Evolutionary conservation across 75 land plant genomes (phyloP), one percentile per base, ranked within the genome.

Genomic region (Selaginella tamariscina): DNA sequence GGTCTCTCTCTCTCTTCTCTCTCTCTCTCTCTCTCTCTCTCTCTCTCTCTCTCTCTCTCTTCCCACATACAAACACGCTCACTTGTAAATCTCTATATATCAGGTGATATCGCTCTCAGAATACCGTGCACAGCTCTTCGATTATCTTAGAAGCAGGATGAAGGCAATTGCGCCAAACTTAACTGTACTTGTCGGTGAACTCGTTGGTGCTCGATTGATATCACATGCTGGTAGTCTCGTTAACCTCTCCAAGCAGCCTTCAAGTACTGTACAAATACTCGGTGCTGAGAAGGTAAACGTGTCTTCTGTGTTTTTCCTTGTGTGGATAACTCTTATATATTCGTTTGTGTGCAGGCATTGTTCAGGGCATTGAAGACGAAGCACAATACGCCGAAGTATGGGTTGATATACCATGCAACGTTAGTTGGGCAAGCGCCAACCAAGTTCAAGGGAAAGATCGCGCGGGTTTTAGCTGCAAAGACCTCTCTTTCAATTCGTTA

Each of bases 151-250:
- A 59, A 89, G 82, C 63, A 73, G 98, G 49, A 94, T 94, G 98
- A 89, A 94, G 68, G 93, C 88, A 1, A 89, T 94, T 75, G 98
- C 98, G 9, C 98, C 98, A 9, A 94, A 94, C 70, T 69, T 94
- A 44, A 89, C 91, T 57, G 88, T 85, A 31, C 81, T 94, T 68
- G 96, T 94, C 28, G 98, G 98, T 32, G 96, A 94, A 67, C 82
- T 94, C 57, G 98, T 94, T 75, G 98, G 98, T 65, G 98, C 98
- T 56, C 86, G 98, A 0, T 79, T 94, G 9, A 94, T 94, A 69
- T 82, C 98, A 32, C 98, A 94, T 81, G 96, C 96, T 56, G 98
- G 98, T n/a, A 94, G 96, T 68, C 81, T 94, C 56, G 56, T 94
- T 67, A 94, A 94, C 66, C 73, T 94, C 59, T 82, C 98, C n/a